A percentile compares a stretch with the other conserved stretches of the same genome.
Evolutionary conservation across 495 filamentous ascomycete species (phyloP).

Genomic region (Podospora comata): DNA sequence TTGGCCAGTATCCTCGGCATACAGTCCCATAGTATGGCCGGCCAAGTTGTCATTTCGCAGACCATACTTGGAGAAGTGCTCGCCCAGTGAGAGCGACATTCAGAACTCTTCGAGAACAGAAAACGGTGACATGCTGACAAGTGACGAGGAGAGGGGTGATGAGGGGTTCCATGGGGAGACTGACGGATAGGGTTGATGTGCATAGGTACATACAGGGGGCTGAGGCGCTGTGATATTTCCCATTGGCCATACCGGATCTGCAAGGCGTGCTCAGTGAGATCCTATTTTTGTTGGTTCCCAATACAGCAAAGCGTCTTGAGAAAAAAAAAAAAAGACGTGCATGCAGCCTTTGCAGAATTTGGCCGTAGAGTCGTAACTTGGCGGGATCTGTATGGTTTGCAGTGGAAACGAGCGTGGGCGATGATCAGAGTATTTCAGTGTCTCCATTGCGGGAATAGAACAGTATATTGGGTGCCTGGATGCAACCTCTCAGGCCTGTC

Average conservation of each 20-base stretch:
- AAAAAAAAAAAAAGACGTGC: constrained; percentile 9
- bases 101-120: background rate
- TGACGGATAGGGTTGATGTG: constrained; percentile 15
- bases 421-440: background rate
- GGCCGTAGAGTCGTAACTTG: background rate
- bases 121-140: background rate
- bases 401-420: background rate
- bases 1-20: background rate
- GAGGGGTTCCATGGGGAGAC: constrained; percentile 8
- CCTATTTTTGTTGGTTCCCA: constrained; percentile 25
- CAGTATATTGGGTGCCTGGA: background rate
- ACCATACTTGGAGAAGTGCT: background rate
- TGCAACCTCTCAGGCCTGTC: background rate
- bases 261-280: constrained; percentile 26
- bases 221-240: constrained; percentile 13
- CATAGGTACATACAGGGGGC: constrained; percentile 16
- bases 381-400: background rate
- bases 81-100: background rate
- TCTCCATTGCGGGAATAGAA: constrained; percentile 1
- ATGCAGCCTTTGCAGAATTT: constrained; percentile 4
- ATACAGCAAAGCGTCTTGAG: constrained; percentile 4
- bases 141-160: background rate
- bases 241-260: constrained; percentile 24
- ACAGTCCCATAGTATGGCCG: background rate
- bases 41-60: background rate